Evolutionary conservation across 495 filamentous ascomycete genomes (phyloP).

Genomic region (Penicillium arizonense): DNA sequence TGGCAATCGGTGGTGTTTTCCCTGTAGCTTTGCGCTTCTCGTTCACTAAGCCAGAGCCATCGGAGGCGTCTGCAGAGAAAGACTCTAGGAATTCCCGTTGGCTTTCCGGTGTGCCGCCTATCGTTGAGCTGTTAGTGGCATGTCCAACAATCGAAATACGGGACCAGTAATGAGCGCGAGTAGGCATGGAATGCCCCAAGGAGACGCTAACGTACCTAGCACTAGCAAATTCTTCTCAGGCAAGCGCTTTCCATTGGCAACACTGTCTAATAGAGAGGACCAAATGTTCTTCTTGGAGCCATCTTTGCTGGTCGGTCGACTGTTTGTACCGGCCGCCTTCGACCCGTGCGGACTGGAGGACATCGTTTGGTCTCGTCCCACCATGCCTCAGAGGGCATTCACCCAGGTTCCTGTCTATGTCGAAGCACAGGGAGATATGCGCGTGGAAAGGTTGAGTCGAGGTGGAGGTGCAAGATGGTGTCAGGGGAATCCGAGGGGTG

Average conservation of each 20-base stretch:
- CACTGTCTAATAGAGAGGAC: slow-evolving; percentile 88
- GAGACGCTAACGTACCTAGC: slow-evolving; percentile 56
- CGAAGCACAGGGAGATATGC: slow-evolving; percentile 1
- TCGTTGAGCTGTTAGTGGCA: slow-evolving; percentile 18
- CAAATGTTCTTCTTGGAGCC: slow-evolving; percentile 86
- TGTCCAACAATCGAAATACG: neutral
- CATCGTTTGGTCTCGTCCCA: slow-evolving; percentile 43
- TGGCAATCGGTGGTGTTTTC: slow-evolving; percentile 79
- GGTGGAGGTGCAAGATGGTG: slow-evolving; percentile 12
- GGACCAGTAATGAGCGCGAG: neutral
- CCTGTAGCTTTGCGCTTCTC: slow-evolving; percentile 59
- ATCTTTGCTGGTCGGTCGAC: slow-evolving; percentile 63
- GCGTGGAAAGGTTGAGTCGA: slow-evolving; percentile 5
- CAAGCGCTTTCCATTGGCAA: slow-evolving; percentile 84
- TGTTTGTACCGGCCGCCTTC: slow-evolving; percentile 36
- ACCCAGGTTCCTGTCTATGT: slow-evolving; percentile 18
- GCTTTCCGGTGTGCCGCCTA: slow-evolving; percentile 83
- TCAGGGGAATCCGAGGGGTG: slow-evolving; percentile 24
- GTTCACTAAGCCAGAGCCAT: slow-evolving; percentile 48
- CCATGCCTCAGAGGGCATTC: slow-evolving; percentile 34
- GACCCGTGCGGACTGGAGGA: slow-evolving; percentile 40
- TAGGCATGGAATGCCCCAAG: slow-evolving; percentile 2
- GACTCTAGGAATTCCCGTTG: slow-evolving; percentile 89
- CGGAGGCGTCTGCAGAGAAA: slow-evolving; percentile 61
- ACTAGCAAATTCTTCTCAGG: slow-evolving; percentile 91